Evolutionary conservation across 2,329 filamentous ascomycete species (phyloP).

Genomic region (Diaporthe australafricana): DNA sequence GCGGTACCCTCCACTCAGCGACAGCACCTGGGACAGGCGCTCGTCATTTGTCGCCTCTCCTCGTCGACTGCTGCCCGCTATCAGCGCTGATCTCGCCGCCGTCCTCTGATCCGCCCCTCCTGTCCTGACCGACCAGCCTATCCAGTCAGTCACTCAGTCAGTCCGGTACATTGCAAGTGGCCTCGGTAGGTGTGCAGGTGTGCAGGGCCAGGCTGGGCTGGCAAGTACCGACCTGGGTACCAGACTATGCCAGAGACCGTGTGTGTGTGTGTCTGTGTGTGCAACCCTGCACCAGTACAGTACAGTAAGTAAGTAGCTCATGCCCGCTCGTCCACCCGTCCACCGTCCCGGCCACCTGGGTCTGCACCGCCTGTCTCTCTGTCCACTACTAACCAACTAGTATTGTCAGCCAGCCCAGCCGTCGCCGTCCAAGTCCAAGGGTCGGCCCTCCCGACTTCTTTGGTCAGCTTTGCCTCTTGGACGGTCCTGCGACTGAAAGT

Average conservation of each 20-base stretch:
- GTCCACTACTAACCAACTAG: background rate
- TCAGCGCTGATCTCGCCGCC: constrained; percentile 24
- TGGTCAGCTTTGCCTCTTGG: constrained; percentile 27
- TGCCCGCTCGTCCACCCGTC: constrained; percentile 5
- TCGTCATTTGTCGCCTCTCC: constrained; percentile 21
- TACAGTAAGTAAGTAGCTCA: constrained; percentile 7
- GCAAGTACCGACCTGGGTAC: constrained; percentile 11
- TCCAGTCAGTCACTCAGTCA: background rate
- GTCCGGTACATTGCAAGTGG: background rate
- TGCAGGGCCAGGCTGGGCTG: background rate
- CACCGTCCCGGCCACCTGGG: constrained; percentile 24
- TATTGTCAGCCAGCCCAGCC: background rate
- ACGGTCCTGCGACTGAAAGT: constrained; percentile 22
- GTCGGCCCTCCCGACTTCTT: constrained; percentile 13
- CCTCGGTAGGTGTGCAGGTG: background rate
- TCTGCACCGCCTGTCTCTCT: constrained; percentile 17
- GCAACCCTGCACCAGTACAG: background rate
- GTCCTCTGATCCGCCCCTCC: constrained; percentile 4
- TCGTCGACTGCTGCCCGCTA: constrained; percentile 11
- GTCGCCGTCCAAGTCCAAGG: background rate
- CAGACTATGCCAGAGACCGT: no score
- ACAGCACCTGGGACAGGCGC: background rate
- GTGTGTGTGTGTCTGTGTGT: background rate
- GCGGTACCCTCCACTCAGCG: constrained; percentile 15
- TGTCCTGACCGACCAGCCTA: background rate